Evolutionary conservation across 352 stramenopile genomes (phyloP).

Genomic region (Pythium utonaiense): DNA sequence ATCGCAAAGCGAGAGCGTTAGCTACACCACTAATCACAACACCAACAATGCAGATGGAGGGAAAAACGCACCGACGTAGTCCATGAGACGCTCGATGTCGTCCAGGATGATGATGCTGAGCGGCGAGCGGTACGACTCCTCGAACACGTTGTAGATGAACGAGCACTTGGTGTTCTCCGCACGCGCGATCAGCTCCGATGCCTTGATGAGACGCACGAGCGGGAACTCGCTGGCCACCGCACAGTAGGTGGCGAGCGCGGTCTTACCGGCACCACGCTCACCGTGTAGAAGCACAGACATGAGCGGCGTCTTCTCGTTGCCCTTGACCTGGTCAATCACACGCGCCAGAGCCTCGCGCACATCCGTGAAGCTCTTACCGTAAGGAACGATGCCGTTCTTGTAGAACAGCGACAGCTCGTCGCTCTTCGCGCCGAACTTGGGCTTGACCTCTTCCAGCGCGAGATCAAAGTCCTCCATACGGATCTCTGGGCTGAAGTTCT

Average conservation of each 20-base stretch:
- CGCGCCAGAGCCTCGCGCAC: conserved; percentile 89
- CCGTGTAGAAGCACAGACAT: conserved; percentile 98
- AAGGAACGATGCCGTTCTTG: conserved; percentile 96
- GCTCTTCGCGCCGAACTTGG: conserved; percentile 95
- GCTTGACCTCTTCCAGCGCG: conserved; percentile 94
- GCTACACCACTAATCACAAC: too few relatives aligned
- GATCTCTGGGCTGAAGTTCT: conserved; percentile 77
- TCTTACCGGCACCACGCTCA: conserved; percentile 93
- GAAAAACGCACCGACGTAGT: conserved; percentile 85
- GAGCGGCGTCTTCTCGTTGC: conserved; percentile 94
- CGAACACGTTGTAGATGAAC: conserved; percentile 93
- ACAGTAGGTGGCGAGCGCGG: conserved; percentile 95
- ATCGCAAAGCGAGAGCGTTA: conserved; percentile 3
- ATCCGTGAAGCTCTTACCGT: conserved; percentile 92
- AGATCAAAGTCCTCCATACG: conserved; percentile 93
- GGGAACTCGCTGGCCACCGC: conserved; percentile 96
- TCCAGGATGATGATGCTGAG: conserved; percentile 99
- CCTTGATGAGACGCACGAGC: conserved; percentile 97
- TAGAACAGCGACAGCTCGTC: conserved; percentile 94
- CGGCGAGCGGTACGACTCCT: conserved; percentile 98
- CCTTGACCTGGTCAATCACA: conserved; percentile 94
- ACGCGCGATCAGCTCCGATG: conserved; percentile 96
- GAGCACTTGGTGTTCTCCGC: conserved; percentile 93
- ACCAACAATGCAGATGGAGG: neutral
- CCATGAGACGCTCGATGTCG: conserved; percentile 99